Conservation (phyloP, 257 asterid genomes). For the Mitragyna speciosa region DNA sequence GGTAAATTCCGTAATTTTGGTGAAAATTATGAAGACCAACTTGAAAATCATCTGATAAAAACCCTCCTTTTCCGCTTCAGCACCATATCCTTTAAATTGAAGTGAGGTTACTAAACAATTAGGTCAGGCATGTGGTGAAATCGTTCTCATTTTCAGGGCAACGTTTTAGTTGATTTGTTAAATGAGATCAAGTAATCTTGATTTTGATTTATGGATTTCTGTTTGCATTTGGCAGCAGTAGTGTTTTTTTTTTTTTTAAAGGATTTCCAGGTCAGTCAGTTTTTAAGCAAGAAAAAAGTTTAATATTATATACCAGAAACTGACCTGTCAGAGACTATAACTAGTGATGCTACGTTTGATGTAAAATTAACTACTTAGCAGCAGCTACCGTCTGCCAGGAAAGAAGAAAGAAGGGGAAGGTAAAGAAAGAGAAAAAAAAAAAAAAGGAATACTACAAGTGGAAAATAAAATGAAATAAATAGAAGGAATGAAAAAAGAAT, state of each 20-base stretch:
- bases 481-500: background rate
- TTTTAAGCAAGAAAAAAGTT: no score
- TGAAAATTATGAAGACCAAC: no score
- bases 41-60: background rate
- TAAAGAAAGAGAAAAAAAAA: background rate
- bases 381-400: no score
- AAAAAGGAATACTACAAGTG: background rate
- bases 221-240: background rate
- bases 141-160: no score
- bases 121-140: background rate
- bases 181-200: background rate
- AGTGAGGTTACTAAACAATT: background rate
- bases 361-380: background rate
- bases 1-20: no score
- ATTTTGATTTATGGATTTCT: no score
- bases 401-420: no score
- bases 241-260: background rate
- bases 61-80: background rate
- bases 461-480: background rate
- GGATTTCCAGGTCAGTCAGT: no score
- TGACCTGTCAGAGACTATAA: no score
- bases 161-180: no score
- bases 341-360: no score
- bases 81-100: background rate
- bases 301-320: no score